Base-by-base conservation (phyloP, 805 yeast species). In the Candida pseudoglaebosa region DNA sequence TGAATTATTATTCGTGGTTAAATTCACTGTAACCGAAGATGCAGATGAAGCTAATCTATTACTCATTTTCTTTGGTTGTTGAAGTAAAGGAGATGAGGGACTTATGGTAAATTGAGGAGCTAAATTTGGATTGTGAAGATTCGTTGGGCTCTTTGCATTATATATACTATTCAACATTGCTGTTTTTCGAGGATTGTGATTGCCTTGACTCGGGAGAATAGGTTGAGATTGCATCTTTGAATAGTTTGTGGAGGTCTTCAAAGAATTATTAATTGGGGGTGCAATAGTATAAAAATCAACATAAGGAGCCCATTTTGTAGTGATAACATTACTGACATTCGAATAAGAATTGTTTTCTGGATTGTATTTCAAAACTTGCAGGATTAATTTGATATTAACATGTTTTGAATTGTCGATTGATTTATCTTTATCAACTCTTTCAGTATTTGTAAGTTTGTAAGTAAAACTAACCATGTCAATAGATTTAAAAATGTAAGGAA, bases 221-320 rank as follows among this genome's bases (percentile, higher is more conserved):
- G 50, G 47, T 38, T 50, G 67, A 6, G 56, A 41, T 32, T 50
- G 57, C 10, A 45, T 29, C 21, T 52, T 60, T 4, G 57, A 46
- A 32, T 46, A 43, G 31, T 43, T 44, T 5, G 42, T 40, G 4
- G 56, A 32, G 2, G 65, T 47, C 37, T 67, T 68, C 24, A 65
- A 46, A 1, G 63, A 55, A 43, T 61, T 65, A 40, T 59, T 67
- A 22, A 62, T 58, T 8, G 73, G 71, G 4, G 63, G 68, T 3
- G 69, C 70, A 42, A 50, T 52, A 19, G 62, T 50, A 39, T 56
- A 54, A 45, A 68, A 57, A 38, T 63, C 74, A 28, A 68, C 48
- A 32, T 50, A 48, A 3, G 75, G 74, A 7, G 62, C 43, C 74
- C 73, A 67, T 32, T 52, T 49, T 3, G 72, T 67, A 12, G 56